Evolutionary conservation across 2,329 filamentous ascomycete genomes (phyloP).

Genomic region (Madurella mycetomatis): DNA sequence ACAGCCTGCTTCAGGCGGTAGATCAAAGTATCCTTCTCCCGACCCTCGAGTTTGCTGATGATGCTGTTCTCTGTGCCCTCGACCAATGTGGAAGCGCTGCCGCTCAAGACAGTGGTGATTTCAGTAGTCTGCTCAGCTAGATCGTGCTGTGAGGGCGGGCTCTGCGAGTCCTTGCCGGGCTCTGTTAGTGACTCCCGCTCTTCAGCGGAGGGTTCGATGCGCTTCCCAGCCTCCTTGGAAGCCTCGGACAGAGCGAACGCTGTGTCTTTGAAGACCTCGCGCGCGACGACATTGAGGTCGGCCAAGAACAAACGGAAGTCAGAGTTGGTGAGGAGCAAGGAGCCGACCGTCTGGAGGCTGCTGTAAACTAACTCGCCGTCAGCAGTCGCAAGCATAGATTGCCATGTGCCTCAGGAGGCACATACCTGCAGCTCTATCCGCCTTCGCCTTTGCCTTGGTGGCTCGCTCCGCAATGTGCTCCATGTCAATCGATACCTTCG

Average conservation of each 20-base stretch:
- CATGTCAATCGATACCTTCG: conserved; percentile 65
- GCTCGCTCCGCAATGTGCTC: conserved; percentile 59
- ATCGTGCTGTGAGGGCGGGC: conserved; percentile 56
- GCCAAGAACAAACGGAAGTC: conserved; percentile 84
- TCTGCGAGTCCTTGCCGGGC: conserved; percentile 44
- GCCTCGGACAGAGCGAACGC: conserved; percentile 73
- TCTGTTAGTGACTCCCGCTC: conserved; percentile 53
- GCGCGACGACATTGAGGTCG: conserved; percentile 72
- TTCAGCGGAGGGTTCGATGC: conserved; percentile 63
- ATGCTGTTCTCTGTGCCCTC: conserved; percentile 64
- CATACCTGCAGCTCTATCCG: conserved; percentile 66
- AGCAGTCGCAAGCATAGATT: conserved; percentile 10
- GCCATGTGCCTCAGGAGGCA: conserved; percentile 13
- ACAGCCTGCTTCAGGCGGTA: conserved; percentile 74
- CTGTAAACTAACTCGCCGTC: conserved; percentile 58
- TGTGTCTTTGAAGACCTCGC: conserved; percentile 82
- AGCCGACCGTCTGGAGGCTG: conserved; percentile 77
- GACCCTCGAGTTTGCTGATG: conserved; percentile 66
- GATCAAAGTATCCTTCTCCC: conserved; percentile 68
- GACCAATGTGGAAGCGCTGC: conserved; percentile 50
- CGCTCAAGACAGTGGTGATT: conserved; percentile 49
- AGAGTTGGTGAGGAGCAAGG: conserved; percentile 80
- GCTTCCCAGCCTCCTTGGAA: conserved; percentile 68
- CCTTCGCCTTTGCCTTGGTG: conserved; percentile 59
- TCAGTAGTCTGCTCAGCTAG: conserved; percentile 54